phyloP scores from a whole-genome alignment of 169 alveolate species.

The Plasmodium adleri region DNA sequence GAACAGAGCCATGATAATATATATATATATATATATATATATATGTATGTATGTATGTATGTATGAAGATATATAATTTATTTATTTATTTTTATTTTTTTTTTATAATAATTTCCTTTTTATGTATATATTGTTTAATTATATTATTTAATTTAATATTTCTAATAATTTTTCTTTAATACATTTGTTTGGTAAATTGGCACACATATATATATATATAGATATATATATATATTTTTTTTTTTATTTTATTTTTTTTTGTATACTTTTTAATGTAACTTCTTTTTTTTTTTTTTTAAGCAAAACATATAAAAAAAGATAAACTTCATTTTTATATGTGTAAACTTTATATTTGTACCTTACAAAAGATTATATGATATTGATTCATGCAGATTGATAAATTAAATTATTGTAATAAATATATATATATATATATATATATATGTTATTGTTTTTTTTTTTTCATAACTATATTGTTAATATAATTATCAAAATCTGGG shows the following conservation, averaged over 20 bases:
- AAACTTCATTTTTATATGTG: too few relatives aligned
- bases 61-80: too few relatives aligned
- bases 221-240: neutral
- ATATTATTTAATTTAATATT: too few relatives aligned
- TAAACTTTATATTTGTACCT: too few relatives aligned
- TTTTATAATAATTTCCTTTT: neutral
- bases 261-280: neutral
- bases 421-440: neutral
- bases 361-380: too few relatives aligned
- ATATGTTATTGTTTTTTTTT: neutral
- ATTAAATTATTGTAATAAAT: neutral
- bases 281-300: neutral
- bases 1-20: conserved; percentile 47
- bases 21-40: too few relatives aligned
- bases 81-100: too few relatives aligned
- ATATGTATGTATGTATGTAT: too few relatives aligned
- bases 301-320: too few relatives aligned
- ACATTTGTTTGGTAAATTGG: neutral
- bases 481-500: conserved; percentile 1
- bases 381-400: neutral
- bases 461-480: conserved; percentile 14
- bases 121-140: neutral
- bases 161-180: neutral
- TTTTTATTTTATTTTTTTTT: neutral
- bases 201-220: neutral